Evolutionary conservation across 306 rosid genomes (phyloP), one percentile per base, ranked within the genome.

Genomic region (Citrullus mucosospermus): DNA sequence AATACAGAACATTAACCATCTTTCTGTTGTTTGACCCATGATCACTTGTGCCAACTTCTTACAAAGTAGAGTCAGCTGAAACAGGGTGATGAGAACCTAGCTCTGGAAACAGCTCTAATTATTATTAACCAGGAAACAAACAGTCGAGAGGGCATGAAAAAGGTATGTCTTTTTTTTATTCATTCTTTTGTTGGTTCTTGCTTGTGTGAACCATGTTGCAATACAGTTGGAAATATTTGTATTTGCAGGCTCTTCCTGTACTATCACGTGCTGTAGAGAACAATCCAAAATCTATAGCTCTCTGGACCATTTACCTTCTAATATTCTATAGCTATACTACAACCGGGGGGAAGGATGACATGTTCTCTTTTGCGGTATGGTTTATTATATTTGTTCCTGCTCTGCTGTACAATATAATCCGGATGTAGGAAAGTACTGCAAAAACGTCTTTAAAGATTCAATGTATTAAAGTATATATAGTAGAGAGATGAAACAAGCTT

Each of bases 311-410:
- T 72, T 92, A 90, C 88, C 91, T 92, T 50, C 90, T 92, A 74
- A 81, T 92, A 82, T 95, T 85, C 91, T 83, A 87, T 79, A 88
- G 96, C 88, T 85, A 82, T 81, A 67, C 85, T 75, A 88, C 85
- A 82, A 81, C 90, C 75, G 66, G 82, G 75, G 96, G 85, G 89
- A 85, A 84, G 89, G 97, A 95, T 88, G 98, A 95, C 89, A 91
- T 92, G 90, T 89, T 90, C 84, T 84, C 89, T 76, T 83, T 73
- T 88, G 96, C 95, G 98, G 98, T 95, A 92, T 82, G 96, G 80
- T 81, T 85, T 28, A 63, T 28, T 44, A 44, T 44, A 16, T 32
- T 51, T 81, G 25, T 82, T 80, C 88, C 66, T 79, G 30, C 65
- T 84, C 85, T 66, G 80, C 9, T 20, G 70, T 58, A 65, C 74